Base-by-base conservation (phyloP, 805 yeast species). In the Yarrowia yakushimensis region DNA sequence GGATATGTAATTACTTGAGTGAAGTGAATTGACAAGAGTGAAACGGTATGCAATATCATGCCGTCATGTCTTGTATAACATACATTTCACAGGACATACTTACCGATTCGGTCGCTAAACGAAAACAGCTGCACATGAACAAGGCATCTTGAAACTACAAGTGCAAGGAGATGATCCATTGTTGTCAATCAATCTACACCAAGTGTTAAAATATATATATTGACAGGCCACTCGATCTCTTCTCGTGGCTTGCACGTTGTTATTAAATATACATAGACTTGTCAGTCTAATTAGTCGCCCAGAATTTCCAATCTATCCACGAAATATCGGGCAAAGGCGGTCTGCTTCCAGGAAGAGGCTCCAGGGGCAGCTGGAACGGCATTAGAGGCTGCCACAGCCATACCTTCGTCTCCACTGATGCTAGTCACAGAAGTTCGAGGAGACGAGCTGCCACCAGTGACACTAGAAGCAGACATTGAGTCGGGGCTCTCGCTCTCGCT, bases 351-450 rank as follows among this genome's bases (percentile, higher is more conserved):
- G 13, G 59, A 52, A 9, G 43, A 33, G 4, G 59, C 23, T 4
- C 55, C 55, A 8, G 43, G 27, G 2, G 27, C 23, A 17, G 59
- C 43, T 2, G 42, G 55, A 2, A 31, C 23, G 10, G 55, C 39
- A 4, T 31, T 20, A 7, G 55, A 31, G 1, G 39, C 39, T 4
- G 37, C 39, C 28, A 22, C 27, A 5, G 39, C 20, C 13, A 23
- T 31, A 5, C 42, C 43, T 10, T 52, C 59, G 25, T 52, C 59
- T 3, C 59, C 59, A 13, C 23, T 25, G n/a, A 33, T 34, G n/a
- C 43, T 52, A 7, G 59, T 52, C 4, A 52, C 59, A 3, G 59
- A 52, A 4, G 59, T 52, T 34, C 59, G 22, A 9, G 59, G 59
- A 12, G 59, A 52, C 13, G 37, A 33, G 6, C 30, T 25, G 33